Evolutionary conservation across 108 stramenopile species (phyloP).

Genomic region (Asterionellopsis glacialis): DNA sequence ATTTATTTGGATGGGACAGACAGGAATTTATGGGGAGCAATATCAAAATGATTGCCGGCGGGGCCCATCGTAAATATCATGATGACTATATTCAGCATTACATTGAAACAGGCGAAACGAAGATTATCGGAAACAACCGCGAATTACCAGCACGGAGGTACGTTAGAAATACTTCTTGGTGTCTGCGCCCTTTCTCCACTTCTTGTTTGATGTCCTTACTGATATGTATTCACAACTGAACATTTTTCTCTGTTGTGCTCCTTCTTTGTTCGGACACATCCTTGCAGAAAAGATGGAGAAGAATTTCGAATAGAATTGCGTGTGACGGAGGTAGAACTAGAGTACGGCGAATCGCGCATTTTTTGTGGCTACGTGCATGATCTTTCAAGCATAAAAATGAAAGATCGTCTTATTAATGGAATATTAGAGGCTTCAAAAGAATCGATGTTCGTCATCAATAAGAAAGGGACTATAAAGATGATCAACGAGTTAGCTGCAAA

Average conservation of each 20-base stretch:
- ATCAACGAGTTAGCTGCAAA: background rate
- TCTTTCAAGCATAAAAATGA: background rate
- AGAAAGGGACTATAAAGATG: background rate
- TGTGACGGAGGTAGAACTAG: conserved; percentile 10
- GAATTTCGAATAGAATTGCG: conserved; percentile 19
- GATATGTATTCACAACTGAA: conserved; percentile 3
- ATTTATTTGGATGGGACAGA: conserved; percentile 16
- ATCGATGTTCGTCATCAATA: background rate
- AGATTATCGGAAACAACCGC: conserved; percentile 11
- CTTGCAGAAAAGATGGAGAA: conserved; percentile 20
- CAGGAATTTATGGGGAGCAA: conserved; percentile 16
- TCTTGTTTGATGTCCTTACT: conserved; percentile 31
- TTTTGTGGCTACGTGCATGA: conserved; percentile 12
- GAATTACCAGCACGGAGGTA: conserved; percentile 20
- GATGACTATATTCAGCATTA: conserved; percentile 16
- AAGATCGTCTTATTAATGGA: background rate
- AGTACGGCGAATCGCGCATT: conserved; percentile 2
- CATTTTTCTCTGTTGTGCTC: conserved; percentile 1
- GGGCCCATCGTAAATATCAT: conserved; percentile 2
- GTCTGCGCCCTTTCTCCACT: conserved; percentile 18
- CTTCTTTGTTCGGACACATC: conserved; percentile 1
- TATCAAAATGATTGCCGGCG: conserved; percentile 15
- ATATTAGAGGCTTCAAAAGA: background rate
- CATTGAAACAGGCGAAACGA: conserved; percentile 14
- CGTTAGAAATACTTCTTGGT: no score